phyloP scores from a whole-genome alignment of 192 early-diverging fungal species.

The Phlyctochytrium arcticum region DNA sequence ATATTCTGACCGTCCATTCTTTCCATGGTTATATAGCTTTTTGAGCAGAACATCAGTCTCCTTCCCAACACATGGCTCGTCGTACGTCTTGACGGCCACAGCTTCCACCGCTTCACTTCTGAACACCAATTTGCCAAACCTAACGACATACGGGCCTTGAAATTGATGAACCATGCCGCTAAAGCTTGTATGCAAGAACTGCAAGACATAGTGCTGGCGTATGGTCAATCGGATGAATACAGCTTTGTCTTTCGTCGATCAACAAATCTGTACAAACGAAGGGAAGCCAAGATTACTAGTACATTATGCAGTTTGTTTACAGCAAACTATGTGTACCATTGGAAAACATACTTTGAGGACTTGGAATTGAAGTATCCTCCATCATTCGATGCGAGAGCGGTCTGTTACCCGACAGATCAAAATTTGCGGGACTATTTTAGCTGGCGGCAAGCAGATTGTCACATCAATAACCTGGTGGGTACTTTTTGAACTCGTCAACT shows the following conservation, averaged over 20 bases:
- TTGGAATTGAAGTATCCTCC: constrained; percentile 69
- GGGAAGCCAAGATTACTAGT: constrained; percentile 76
- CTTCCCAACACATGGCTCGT: constrained; percentile 87
- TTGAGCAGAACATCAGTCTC: constrained; percentile 73
- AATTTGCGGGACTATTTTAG: constrained; percentile 88
- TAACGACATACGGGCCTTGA: constrained; percentile 81
- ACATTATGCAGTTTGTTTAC: constrained; percentile 84
- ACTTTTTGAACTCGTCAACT: no score
- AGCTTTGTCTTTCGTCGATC: constrained; percentile 70
- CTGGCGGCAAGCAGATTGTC: constrained; percentile 95
- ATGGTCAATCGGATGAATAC: constrained; percentile 94
- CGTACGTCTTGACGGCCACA: constrained; percentile 88
- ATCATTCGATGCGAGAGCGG: constrained; percentile 86
- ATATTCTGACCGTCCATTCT: background rate
- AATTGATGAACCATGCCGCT: constrained; percentile 75
- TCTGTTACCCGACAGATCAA: constrained; percentile 77
- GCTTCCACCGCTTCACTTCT: constrained; percentile 89
- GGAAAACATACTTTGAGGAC: constrained; percentile 70
- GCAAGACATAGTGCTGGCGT: constrained; percentile 61
- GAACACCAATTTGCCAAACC: constrained; percentile 55
- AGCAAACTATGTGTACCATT: constrained; percentile 76
- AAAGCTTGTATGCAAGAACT: constrained; percentile 71
- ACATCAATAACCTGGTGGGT: constrained; percentile 79
- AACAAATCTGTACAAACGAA: constrained; percentile 65
- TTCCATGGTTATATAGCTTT: constrained; percentile 39